phyloP scores from a whole-genome alignment of 2,329 filamentous ascomycete species.

The Fusarium sp. region DNA sequence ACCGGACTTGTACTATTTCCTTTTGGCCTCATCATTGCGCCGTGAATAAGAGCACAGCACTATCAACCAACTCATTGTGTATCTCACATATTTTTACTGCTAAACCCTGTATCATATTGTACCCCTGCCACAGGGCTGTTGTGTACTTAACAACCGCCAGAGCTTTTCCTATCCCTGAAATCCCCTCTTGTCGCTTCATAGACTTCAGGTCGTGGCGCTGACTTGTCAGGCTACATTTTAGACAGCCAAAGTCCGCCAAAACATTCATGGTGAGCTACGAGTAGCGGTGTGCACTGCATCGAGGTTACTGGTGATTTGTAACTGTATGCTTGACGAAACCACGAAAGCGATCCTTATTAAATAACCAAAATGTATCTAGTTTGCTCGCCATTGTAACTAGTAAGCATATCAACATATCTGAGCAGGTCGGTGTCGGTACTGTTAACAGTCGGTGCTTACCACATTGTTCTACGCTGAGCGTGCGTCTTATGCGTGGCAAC shows the following conservation, averaged over 20 bases:
- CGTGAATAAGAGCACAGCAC: too few species aligned
- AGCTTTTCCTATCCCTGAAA: too few species aligned
- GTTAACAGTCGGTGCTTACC: neutral
- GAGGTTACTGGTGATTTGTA: neutral
- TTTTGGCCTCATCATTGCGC: too few species aligned
- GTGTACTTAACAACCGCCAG: too few species aligned
- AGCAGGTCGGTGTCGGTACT: neutral
- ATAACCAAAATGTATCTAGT: fast-evolving
- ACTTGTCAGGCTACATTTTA: neutral
- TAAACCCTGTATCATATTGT: too few species aligned
- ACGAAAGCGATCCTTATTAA: neutral
- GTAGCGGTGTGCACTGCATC: neutral
- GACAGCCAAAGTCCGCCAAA: neutral
- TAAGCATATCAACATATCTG: neutral
- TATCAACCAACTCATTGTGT: too few species aligned
- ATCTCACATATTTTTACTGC: too few species aligned
- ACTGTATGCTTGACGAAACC: neutral
- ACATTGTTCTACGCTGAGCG: neutral
- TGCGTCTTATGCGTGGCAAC: neutral
- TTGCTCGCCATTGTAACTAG: neutral
- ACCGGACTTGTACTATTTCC: too few species aligned
- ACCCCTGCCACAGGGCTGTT: too few species aligned
- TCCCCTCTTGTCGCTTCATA: neutral
- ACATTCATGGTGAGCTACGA: neutral
- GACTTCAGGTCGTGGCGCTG: fast-evolving